Evolutionary conservation across 108 stramenopile genomes (phyloP).

Genomic region (Cyclotella kingstonii): DNA sequence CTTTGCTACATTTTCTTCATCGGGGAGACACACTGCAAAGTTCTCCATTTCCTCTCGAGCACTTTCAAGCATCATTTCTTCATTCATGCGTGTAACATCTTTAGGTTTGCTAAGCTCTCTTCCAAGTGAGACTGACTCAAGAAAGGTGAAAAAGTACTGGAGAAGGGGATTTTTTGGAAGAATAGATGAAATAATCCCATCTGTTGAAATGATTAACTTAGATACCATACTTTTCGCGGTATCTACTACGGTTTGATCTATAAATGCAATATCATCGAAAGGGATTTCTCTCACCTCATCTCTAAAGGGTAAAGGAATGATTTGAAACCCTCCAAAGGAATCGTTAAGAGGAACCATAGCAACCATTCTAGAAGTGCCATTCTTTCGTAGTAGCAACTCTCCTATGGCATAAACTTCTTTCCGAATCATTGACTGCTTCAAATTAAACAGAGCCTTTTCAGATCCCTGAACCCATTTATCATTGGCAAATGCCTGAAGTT

Average conservation of each 20-base stretch:
- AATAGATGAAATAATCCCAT: constrained; percentile 43
- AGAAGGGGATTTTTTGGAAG: constrained; percentile 64
- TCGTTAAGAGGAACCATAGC: constrained; percentile 64
- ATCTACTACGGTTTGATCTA: constrained; percentile 45
- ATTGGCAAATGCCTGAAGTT: constrained; percentile 58
- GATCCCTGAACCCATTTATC: constrained; percentile 52
- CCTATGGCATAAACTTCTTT: constrained; percentile 73
- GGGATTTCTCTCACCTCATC: constrained; percentile 45
- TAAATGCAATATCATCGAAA: constrained; percentile 10
- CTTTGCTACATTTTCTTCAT: constrained; percentile 38
- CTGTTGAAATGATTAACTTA: constrained; percentile 40
- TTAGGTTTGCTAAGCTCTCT: constrained; percentile 29
- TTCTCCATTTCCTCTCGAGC: constrained; percentile 52
- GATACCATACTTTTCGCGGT: constrained; percentile 59
- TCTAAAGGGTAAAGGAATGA: constrained; percentile 60
- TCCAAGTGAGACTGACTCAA: constrained; percentile 63
- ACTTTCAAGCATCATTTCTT: constrained; percentile 33
- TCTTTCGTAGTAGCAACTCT: constrained; percentile 53
- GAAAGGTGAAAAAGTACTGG: constrained; percentile 59
- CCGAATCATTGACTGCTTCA: constrained; percentile 64
- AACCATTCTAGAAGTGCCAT: constrained; percentile 53
- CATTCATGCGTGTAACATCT: constrained; percentile 44
- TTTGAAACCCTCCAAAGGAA: constrained; percentile 43
- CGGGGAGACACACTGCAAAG: constrained; percentile 49
- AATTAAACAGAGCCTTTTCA: constrained; percentile 50